Conservation (phyloP, 2,329 filamentous ascomycete species). For the Epichloe amarillans region DNA sequence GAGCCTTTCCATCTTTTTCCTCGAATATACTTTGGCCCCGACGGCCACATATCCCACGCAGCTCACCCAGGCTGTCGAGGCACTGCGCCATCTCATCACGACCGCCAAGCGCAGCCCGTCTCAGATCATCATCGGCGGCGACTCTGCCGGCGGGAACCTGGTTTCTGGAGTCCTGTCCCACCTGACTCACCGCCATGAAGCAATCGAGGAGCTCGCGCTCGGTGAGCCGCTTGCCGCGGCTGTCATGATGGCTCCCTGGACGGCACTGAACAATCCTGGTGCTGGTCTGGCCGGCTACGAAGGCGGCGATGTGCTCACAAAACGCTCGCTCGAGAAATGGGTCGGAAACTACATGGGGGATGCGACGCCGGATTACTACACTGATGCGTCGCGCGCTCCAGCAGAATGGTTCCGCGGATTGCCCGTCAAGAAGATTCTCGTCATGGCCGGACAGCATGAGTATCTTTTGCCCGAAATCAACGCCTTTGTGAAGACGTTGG, state of each 20-base stretch:
- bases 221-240: slow-evolving; percentile 7
- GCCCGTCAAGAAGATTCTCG: slow-evolving; percentile 7
- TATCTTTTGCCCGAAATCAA: slow-evolving; percentile 8
- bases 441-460: slow-evolving; percentile 9
- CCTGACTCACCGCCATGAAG: slow-evolving; percentile 8
- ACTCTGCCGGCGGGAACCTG: slow-evolving; percentile 11
- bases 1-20: slow-evolving; percentile 9
- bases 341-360: slow-evolving; percentile 6
- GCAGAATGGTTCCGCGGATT: slow-evolving; percentile 9
- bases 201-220: slow-evolving; percentile 7
- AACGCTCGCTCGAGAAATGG: slow-evolving; percentile 3
- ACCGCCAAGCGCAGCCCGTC: slow-evolving; percentile 3
- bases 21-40: slow-evolving; percentile 9
- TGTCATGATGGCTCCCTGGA: slow-evolving; percentile 9
- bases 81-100: slow-evolving; percentile 8
- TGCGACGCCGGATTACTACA: slow-evolving; percentile 8
- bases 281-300: slow-evolving; percentile 2
- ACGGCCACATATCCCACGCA: slow-evolving; percentile 10
- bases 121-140: slow-evolving; percentile 9
- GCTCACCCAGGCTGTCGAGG: slow-evolving; percentile 10
- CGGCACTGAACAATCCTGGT: slow-evolving; percentile 3
- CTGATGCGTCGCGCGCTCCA: slow-evolving; percentile 8
- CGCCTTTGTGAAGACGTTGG: slow-evolving; percentile 7
- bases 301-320: slow-evolving; percentile 7
- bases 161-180: slow-evolving; percentile 10